Base-by-base conservation (phyloP, 2,329 filamentous ascomycete species). In the Biscogniauxia marginata region DNA sequence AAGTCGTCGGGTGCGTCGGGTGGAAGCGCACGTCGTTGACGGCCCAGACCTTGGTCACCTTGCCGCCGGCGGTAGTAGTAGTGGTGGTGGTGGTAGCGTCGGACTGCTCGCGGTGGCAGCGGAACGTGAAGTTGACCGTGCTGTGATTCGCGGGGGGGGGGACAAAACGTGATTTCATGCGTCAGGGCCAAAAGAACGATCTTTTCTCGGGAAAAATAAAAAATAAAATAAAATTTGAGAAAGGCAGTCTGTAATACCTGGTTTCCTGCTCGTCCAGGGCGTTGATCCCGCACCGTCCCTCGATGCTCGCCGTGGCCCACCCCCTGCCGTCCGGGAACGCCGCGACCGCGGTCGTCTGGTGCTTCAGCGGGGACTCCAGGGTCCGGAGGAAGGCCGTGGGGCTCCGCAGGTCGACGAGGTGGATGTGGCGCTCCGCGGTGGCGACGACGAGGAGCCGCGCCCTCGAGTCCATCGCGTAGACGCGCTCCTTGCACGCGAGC, bases 401-500 rank as follows among this genome's bases (percentile, higher is more conserved):
- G 39, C 65, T 64, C 34, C 48, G 55, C n/a, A 74, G 66, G 55
- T 73, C 63, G 52, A 73, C 61, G 20, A 73, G 63, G 46, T 72
- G 70, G 8, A 74, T 46, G 1, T 61, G 48, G 19, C 60, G 60
- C 19, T 65, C 68, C n/a, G 73, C 71, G 2, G 71, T 72, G 19
- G 63, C 70, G 39, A 68, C 56, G 55, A 67, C 66, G 22, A 74
- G 65, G 8, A 70, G 56, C n/a, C 51, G 21, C 24, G 59, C 61
- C 48, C 61, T 63, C 2, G 69, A 51, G 59, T 73, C 73, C 65
- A 75, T 70, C 48, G 68, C 51, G 56, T 71, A 74, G 52, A 84
- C 74, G 53, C 81, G 79, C 58, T 84, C 80, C 61, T 76, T 72
- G 63, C 79, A 81, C 22, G 74, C 68, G 20, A 84, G 59, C 16